Evolutionary conservation across 495 filamentous ascomycete species (phyloP), one percentile per base, ranked within the genome.

Genomic region (Trichoderma parareesei): DNA sequence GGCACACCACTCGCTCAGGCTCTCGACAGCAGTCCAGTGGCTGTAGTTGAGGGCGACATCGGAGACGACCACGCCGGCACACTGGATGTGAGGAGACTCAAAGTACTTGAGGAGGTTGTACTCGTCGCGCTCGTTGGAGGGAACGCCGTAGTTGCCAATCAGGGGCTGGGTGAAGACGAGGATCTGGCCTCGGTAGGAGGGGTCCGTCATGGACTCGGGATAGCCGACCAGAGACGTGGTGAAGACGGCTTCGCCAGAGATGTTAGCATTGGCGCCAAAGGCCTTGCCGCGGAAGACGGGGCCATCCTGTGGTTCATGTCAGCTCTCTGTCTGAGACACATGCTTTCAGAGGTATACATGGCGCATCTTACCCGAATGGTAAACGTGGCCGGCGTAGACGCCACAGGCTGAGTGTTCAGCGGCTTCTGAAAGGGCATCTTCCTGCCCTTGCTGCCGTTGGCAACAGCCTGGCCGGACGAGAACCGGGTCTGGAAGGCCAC

Each of bases 1-100:
- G 55, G 92, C 90, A 75, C 95, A 98, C 94, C 94, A 99, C 65
- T 94, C 83, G 66, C 89, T 82, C 69, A 99, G 78, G 69, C 90
- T 92, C 84, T 97, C 90, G 38, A 97, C 93, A 37, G 94, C 94
- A 60, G 94, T 98, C 95, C 95, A 98, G 74, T 99, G 95, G 74
- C 90, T 94, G 82, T 98, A 96, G 70, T 93, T 85, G 71, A 88
- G 84, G 18, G 95, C 93, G 67, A 92, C 90, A 72, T 99, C 95
- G 65, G 93, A 90, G 37, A 99, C 94, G 38, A 99, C 93, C 62
- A 99, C 87, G 71, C 92, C 94, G 65, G 88, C 89, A 62, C 93
- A 96, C 79, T 99, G 94, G 69, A 99, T 92, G 76, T 97, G 88
- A 48, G 94, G 92, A 27, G 92, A 96, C 78, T 97, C 93, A 71